Conservation (phyloP, 2,329 filamentous ascomycete genomes). For the Elsinoe australis region DNA sequence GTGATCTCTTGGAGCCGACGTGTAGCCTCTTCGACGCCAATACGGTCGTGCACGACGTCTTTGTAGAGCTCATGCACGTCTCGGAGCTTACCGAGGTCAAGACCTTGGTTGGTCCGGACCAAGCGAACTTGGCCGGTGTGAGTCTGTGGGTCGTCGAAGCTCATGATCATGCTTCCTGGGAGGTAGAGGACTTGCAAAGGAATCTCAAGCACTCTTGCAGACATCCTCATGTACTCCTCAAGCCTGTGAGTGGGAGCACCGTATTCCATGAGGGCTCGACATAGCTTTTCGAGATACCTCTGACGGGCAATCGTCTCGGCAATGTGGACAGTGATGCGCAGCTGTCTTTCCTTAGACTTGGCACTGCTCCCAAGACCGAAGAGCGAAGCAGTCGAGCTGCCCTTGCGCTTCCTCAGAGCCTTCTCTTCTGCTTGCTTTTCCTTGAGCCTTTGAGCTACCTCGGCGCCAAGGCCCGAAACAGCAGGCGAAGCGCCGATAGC, state of each 20-base stretch:
- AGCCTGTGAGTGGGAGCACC: constrained; percentile 85
- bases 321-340: constrained; percentile 54
- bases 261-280: constrained; percentile 78
- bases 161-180: constrained; percentile 89
- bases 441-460: constrained; percentile 36
- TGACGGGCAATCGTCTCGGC: constrained; percentile 68
- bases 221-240: constrained; percentile 89
- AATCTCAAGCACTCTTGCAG: constrained; percentile 77
- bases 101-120: constrained; percentile 58
- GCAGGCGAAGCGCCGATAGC: constrained; percentile 37
- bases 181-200: constrained; percentile 86
- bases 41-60: constrained; percentile 69
- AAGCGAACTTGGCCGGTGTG: constrained; percentile 77
- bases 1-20: constrained; percentile 56
- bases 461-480: constrained; percentile 36
- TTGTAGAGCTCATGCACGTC: constrained; percentile 75
- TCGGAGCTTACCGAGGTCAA: constrained; percentile 65
- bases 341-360: constrained; percentile 39
- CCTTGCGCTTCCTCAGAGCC: constrained; percentile 26
- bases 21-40: constrained; percentile 63
- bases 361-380: constrained; percentile 32
- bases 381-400: constrained; percentile 28
- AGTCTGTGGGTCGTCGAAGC: constrained; percentile 66
- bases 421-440: constrained; percentile 32
- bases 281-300: constrained; percentile 75